A percentile compares a stretch with the other conserved stretches of the same genome.
These are phyloP conservation scores for Cordyceps farinosa DNA, from an alignment of 2,329 filamentous ascomycete species.

Conservation along the genomic window DNA sequence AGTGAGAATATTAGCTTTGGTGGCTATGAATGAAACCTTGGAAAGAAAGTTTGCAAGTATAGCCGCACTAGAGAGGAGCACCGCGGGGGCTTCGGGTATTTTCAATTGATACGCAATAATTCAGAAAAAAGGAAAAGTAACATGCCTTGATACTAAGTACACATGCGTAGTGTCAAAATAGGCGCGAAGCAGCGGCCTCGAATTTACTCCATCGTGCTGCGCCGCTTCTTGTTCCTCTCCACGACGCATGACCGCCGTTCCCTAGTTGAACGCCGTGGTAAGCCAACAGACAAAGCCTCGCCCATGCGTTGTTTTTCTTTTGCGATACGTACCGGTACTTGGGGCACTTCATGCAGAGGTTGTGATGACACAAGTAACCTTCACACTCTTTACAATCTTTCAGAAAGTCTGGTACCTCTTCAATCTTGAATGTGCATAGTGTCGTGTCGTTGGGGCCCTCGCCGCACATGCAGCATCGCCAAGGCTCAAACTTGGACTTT, in stretches of 20 bases:
- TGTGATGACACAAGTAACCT: background rate
- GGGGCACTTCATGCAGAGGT: constrained; percentile 6
- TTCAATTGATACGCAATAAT: no score
- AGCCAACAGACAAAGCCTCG: background rate
- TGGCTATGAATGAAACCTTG: no score
- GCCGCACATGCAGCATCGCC: constrained; percentile 10
- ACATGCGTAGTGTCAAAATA: background rate
- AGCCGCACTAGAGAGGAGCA: no score
- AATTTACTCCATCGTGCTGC: background rate
- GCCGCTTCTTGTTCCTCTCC: background rate
- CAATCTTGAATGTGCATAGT: background rate
- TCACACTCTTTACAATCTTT: background rate
- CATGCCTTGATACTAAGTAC: background rate
- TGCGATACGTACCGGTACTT: constrained; percentile 5
- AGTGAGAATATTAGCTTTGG: no score
- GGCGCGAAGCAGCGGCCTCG: no score
- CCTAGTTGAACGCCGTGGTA: background rate
- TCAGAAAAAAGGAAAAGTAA: no score
- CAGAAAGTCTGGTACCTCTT: background rate
- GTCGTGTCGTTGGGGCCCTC: constrained; percentile 1
- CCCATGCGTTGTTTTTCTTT: no score
- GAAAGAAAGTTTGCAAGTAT: no score
- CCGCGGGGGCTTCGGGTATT: no score
- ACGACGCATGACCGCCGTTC: constrained; percentile 2
- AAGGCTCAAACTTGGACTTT: background rate